These are phyloP conservation scores for Wallacemonas collosoma DNA, from an alignment of 208 protist species.

Conservation along the genomic window DNA sequence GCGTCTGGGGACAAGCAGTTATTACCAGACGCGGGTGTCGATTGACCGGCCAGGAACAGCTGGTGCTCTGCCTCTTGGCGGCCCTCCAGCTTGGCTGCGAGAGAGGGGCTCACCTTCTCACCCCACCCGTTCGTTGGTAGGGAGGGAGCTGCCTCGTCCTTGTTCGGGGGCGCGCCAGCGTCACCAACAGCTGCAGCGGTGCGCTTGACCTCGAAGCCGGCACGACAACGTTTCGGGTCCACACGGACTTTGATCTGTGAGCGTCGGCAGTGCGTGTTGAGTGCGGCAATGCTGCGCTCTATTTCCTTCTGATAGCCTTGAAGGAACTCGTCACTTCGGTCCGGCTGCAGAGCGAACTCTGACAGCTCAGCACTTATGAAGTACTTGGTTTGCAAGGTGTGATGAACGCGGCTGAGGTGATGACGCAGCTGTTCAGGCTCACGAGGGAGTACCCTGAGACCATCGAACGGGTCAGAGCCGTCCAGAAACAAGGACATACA, in stretches of 20 bases:
- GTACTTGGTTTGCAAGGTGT: slow-evolving; percentile 75
- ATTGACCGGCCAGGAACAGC: slow-evolving; percentile 5
- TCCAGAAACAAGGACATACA: slow-evolving; percentile 30
- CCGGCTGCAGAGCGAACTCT: slow-evolving; percentile 68
- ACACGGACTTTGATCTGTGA: slow-evolving; percentile 68
- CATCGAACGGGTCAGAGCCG: slow-evolving; percentile 69
- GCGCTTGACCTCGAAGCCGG: slow-evolving; percentile 49
- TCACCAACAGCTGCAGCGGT: not conserved
- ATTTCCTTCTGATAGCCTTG: slow-evolving; percentile 71
- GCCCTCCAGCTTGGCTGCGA: slow-evolving; percentile 22
- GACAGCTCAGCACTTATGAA: slow-evolving; percentile 54
- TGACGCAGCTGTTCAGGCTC: slow-evolving; percentile 54
- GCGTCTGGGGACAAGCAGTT: not conserved
- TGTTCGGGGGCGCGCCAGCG: not conserved
- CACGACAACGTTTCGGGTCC: slow-evolving; percentile 48
- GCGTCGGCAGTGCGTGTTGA: slow-evolving; percentile 48
- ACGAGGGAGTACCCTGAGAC: slow-evolving; percentile 59
- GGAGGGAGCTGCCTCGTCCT: not conserved
- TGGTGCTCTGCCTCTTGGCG: slow-evolving; percentile 35
- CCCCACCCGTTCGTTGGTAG: slow-evolving; percentile 4
- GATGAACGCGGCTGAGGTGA: slow-evolving; percentile 70
- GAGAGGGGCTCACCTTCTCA: slow-evolving; percentile 13
- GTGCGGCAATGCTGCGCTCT: slow-evolving; percentile 50
- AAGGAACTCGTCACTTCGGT: slow-evolving; percentile 64
- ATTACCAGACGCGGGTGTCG: slow-evolving; percentile 5